Percentiles rank a stretch among this genome's conserved stretches.
phyloP scores from a whole-genome alignment of 441 rosid genomes.

The Metrosideros polymorpha region DNA sequence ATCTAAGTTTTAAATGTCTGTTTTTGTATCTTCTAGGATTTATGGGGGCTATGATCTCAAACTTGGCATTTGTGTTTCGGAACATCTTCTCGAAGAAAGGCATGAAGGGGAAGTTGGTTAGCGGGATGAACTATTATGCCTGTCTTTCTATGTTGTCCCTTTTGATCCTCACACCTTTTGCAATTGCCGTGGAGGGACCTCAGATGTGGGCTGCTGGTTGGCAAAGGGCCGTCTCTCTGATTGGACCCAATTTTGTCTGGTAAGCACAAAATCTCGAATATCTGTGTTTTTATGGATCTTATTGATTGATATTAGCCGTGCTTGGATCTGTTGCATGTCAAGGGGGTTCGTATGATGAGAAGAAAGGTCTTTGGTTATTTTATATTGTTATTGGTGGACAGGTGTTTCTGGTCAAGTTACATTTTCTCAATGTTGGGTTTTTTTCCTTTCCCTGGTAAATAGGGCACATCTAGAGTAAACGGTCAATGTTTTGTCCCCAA shows the following conservation, averaged over 20 bases:
- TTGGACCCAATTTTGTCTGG: constrained; percentile 87
- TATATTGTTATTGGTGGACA: background rate
- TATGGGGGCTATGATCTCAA: constrained; percentile 98
- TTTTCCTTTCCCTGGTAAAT: background rate
- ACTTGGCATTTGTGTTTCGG: constrained; percentile 82
- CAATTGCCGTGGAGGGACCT: constrained; percentile 91
- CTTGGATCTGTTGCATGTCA: background rate
- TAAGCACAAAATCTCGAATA: constrained; percentile 12
- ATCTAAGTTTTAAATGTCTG: background rate
- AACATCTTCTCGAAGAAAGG: constrained; percentile 96
- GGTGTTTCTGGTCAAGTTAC: background rate
- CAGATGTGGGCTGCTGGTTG: constrained; percentile 93
- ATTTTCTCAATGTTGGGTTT: background rate
- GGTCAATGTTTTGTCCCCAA: background rate
- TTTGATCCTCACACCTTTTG: constrained; percentile 80
- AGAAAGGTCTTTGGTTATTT: background rate
- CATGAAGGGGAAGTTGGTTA: constrained; percentile 84
- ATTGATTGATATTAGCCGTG: background rate
- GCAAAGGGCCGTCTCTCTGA: constrained; percentile 56
- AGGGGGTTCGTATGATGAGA: background rate
- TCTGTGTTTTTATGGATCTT: background rate
- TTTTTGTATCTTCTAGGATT: constrained; percentile 43
- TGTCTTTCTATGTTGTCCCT: constrained; percentile 82
- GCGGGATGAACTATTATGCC: constrained; percentile 97
- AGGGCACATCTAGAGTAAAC: background rate